A percentile compares a stretch with the other conserved stretches of the same genome.
Evolutionary conservation across 2,329 filamentous ascomycete species (phyloP).

Genomic region (Cladorrhinum sp.): DNA sequence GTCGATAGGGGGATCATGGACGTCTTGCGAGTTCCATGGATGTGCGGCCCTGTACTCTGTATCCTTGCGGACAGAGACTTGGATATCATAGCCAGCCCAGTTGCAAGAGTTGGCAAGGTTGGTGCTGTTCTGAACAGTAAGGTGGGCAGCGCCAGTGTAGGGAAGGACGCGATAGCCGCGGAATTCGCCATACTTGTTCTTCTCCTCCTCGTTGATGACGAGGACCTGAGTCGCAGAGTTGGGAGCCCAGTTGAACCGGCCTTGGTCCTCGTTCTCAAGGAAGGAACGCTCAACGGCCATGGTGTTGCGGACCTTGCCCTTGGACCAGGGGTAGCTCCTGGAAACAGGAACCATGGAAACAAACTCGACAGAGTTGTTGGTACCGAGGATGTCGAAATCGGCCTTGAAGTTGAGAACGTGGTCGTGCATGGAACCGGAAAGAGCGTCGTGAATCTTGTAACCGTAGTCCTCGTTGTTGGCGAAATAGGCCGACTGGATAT

Average conservation of each 20-base stretch:
- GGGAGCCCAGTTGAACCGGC: slow-evolving; percentile 45
- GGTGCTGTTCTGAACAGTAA: slow-evolving; percentile 48
- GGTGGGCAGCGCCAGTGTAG: slow-evolving; percentile 37
- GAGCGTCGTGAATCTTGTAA: slow-evolving; percentile 46
- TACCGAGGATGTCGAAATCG: slow-evolving; percentile 51
- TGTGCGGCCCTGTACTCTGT: slow-evolving; percentile 47
- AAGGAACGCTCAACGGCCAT: slow-evolving; percentile 47
- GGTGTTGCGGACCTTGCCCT: slow-evolving; percentile 44
- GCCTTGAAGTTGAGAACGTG: slow-evolving; percentile 55
- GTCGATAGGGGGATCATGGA: slow-evolving; percentile 46
- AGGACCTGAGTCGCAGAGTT: slow-evolving; percentile 47
- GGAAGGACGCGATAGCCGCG: slow-evolving; percentile 51
- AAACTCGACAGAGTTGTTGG: slow-evolving; percentile 42
- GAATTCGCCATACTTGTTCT: slow-evolving; percentile 49
- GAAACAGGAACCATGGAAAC: slow-evolving; percentile 34
- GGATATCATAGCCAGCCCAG: slow-evolving; percentile 51
- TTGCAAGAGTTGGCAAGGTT: slow-evolving; percentile 42
- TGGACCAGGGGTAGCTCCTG: slow-evolving; percentile 47
- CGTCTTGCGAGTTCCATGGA: slow-evolving; percentile 44
- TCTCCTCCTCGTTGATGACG: slow-evolving; percentile 49
- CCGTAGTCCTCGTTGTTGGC: slow-evolving; percentile 47
- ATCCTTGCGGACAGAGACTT: slow-evolving; percentile 50
- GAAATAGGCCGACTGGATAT: slow-evolving; percentile 50
- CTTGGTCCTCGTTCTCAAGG: slow-evolving; percentile 41
- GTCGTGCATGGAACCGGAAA: slow-evolving; percentile 52